Base-by-base conservation (phyloP, 1,284 basidiomycete species). In the Tylopilus orsonianus region DNA sequence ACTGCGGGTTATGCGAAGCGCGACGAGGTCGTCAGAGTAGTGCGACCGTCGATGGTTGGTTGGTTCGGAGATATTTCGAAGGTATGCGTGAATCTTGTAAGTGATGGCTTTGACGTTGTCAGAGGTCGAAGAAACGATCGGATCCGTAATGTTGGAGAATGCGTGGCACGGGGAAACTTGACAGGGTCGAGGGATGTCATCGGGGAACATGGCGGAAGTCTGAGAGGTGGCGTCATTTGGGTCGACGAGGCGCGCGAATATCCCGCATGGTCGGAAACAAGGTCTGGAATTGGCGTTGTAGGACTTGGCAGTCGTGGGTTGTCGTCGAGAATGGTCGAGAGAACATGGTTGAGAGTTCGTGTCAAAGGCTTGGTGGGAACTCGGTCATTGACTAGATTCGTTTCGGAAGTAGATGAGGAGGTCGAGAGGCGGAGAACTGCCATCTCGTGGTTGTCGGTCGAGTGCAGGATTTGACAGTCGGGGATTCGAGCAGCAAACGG, bases 171-270 rank as follows among this genome's bases (percentile, higher is more conserved):
- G 26, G 20, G 40, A 41, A 29, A 39, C 5, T 22, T 1, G 43
- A 33, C 29, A 14, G 30, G 36, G 7, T 14, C 4, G 13, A 48
- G 14, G 24, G 48, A 52, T 55, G 18, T 19, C 22, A 9, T 42
- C 24, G 8, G 5, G 41, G 20, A 39, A 44, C 33, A 33, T 14
- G 2, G 30, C n/a, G 6, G 18, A 1, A 6, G 13, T 8, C n/a
- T n/a, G 18, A 34, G 9, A 9, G 22, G 14, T 34, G 22, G n/a
- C 12, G 23, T 41, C 26, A 5, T 32, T 44, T 23, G 18, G 19
- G 34, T 35, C 12, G 18, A 44, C 26, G 20, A 2, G n/a, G 41
- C 24, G 22, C 7, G 13, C n/a, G n/a, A 33, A 16, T 24, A 24
- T 39, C 16, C 24, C 10, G 13, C 4, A 20, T 5, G 4, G 42